phyloP scores from a whole-genome alignment of 2,329 filamentous ascomycete genomes.

The Pseudocercospora fijiensis region DNA sequence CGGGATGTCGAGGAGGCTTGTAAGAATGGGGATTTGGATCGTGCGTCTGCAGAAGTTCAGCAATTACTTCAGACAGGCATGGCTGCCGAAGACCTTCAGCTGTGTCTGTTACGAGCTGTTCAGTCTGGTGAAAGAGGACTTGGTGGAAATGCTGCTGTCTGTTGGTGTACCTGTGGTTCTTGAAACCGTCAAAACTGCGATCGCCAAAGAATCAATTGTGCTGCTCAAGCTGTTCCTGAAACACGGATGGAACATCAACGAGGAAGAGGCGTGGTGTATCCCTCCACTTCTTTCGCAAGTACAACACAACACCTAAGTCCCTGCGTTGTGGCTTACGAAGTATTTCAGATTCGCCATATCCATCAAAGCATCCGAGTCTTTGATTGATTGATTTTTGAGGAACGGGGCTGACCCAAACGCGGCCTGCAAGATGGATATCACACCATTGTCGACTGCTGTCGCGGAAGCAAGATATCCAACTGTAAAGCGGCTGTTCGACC shows the following conservation, averaged over 20 bases:
- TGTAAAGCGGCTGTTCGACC: conserved; percentile 18
- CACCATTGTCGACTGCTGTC: conserved; percentile 20
- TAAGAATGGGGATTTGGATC: too few relatives aligned
- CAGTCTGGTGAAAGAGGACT: too few relatives aligned
- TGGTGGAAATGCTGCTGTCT: conserved; percentile 6
- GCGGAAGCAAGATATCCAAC: conserved; percentile 12
- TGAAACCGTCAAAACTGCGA: neutral
- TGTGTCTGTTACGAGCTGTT: too few relatives aligned
- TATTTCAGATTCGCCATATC: conserved; percentile 8
- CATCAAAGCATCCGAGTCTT: neutral
- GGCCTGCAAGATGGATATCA: conserved; percentile 21
- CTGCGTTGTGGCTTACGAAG: conserved; percentile 3
- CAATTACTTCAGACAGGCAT: too few relatives aligned
- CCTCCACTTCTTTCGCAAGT: conserved; percentile 11
- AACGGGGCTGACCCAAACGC: conserved; percentile 22
- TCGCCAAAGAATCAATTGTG: neutral
- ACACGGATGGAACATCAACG: conserved; percentile 10
- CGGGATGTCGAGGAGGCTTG: too few relatives aligned
- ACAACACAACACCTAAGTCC: neutral
- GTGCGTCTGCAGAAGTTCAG: too few relatives aligned
- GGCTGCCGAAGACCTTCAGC: too few relatives aligned
- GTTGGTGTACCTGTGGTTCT: conserved; percentile 5
- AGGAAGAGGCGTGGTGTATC: conserved; percentile 9
- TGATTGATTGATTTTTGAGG: conserved; percentile 15
- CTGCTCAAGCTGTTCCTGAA: conserved; percentile 4